phyloP scores from a whole-genome alignment of 257 asterid species.

The Forsythia viridissima region DNA sequence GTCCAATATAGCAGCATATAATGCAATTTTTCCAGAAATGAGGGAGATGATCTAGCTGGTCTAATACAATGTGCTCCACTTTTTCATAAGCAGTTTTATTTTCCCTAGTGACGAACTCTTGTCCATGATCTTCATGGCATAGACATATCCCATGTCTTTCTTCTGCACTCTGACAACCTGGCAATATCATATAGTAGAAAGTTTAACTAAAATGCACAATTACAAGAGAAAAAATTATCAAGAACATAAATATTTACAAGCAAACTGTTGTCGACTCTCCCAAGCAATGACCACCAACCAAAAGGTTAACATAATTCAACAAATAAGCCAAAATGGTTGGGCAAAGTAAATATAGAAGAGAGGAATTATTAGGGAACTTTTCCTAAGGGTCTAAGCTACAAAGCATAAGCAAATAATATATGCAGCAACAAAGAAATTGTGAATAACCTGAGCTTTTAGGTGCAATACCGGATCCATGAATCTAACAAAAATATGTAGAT shows the following conservation, averaged over 20 bases:
- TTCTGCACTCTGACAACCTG: constrained; percentile 97
- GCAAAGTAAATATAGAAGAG: neutral
- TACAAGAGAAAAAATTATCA: neutral
- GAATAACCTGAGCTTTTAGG: neutral
- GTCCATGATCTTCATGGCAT: no score
- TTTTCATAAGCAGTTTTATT: constrained; percentile 96
- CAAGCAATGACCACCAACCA: neutral
- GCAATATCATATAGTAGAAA: constrained; percentile 14
- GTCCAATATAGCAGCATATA: no score
- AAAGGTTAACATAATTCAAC: neutral
- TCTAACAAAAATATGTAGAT: no score
- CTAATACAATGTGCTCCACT: constrained; percentile 66
- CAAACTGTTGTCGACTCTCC: neutral
- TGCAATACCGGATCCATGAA: neutral
- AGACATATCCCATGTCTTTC: constrained; percentile 90
- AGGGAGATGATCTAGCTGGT: constrained; percentile 86
- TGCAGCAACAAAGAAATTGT: neutral
- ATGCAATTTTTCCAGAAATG: no score
- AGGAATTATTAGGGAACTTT: neutral
- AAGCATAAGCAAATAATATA: neutral
- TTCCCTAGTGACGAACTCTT: constrained; percentile 95
- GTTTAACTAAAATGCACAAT: neutral
- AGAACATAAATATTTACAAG: neutral
- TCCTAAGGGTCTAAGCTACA: neutral
- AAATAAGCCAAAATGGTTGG: neutral